Evolutionary conservation across 1,284 basidiomycete species (phyloP).

Genomic region (Ceratobasidium theobromae): DNA sequence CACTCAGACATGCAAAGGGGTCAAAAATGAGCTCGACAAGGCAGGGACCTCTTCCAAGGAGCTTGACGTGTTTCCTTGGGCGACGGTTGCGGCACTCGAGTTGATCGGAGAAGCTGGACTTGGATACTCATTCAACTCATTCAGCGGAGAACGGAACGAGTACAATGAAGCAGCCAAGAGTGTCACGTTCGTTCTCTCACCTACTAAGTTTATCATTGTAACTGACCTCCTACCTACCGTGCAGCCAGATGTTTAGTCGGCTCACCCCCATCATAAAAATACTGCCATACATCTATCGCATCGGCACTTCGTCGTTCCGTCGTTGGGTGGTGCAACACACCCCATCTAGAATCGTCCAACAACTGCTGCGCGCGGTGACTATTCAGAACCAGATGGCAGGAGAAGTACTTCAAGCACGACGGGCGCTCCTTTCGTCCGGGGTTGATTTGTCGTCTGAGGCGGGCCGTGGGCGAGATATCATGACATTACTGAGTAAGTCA

Average conservation of each 20-base stretch:
- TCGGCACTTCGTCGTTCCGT: constrained; percentile 46
- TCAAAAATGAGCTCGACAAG: constrained; percentile 23
- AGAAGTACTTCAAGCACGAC: constrained; percentile 47
- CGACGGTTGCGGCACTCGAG: constrained; percentile 55
- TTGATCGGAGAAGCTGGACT: constrained; percentile 53
- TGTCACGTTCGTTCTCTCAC: constrained; percentile 52
- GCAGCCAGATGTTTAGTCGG: too few relatives aligned
- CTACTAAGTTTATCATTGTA: too few relatives aligned
- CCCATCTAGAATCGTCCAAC: constrained; percentile 49
- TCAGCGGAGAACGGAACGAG: constrained; percentile 48
- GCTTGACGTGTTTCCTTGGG: constrained; percentile 54
- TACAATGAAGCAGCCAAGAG: constrained; percentile 54
- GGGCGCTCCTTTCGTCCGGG: neutral
- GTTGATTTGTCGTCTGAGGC: constrained; percentile 36
- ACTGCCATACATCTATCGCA: neutral
- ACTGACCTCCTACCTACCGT: too few relatives aligned
- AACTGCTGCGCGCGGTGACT: constrained; percentile 51
- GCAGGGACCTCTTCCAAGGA: constrained; percentile 39
- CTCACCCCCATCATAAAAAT: neutral
- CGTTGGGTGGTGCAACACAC: constrained; percentile 51
- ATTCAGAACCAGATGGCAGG: constrained; percentile 52
- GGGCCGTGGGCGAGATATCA: constrained; percentile 50
- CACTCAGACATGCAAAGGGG: constrained; percentile 32
- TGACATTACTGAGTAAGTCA: constrained; percentile 45
- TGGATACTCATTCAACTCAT: too few relatives aligned